Base-by-base conservation (phyloP, 495 filamentous ascomycete genomes). In the Clohesyomyces aquaticus region DNA sequence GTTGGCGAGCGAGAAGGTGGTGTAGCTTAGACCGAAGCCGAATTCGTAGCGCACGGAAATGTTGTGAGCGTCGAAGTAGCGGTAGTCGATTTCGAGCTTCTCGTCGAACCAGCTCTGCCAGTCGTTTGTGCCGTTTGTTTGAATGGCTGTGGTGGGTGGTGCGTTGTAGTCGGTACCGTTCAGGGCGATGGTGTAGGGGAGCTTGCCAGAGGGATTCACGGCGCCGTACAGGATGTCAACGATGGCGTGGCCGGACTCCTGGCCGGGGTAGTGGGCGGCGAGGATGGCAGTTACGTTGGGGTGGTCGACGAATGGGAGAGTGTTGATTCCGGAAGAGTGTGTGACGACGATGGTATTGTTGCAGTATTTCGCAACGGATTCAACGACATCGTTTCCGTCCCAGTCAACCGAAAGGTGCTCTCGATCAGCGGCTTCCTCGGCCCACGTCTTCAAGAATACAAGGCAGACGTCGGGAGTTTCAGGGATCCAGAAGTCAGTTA, bases 361-460 rank as follows among this genome's bases (percentile, higher is more conserved):
- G 48, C 73, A 75, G 3, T 42, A 23, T 14, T 45, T 48, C 19
- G 72, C 71, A 4, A 73, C 67, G 29, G 53, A 46, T 54, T 70
- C 63, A 16, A 73, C 71, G 6, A 76, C 61, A 2, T 54, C 71
- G 11, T 52, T 69, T 16, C 68, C 64, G 50, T 73, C 75, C 65
- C 79, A 78, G 77, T 81, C 82, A 4, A 79, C 72, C 10, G 78
- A 75, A 12, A 82, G 66, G 54, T 75, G 77, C 38, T 76, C 75
- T 12, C 80, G 68, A 57, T 81, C 73, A 52, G 25, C 56, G 21
- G 77, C 81, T 55, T 90, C 87, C 1, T 81, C 76, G 43, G 82
- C 76, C 58, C 75, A 77, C 1, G 81, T 79, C 58, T 85, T 85
- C 14, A 81, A 77, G 62, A 87, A 87, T 0, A 85, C 82, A 8